Percentiles rank a stretch among this genome's conserved stretches.
phyloP scores from a whole-genome alignment of 345 rosid genomes.

The Aquilaria malaccensis region DNA sequence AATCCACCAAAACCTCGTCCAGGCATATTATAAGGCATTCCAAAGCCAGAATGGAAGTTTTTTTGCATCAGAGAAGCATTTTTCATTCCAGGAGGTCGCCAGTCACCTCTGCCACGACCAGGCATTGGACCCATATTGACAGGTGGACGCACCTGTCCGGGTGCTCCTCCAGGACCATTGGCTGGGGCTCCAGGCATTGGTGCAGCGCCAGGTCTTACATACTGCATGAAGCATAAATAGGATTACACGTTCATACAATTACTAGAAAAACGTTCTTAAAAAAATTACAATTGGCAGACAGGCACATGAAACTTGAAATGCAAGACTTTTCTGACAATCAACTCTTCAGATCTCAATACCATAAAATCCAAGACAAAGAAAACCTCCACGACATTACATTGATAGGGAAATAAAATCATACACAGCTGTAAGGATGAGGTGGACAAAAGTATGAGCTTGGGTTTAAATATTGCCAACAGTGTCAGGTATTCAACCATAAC shows the following conservation, averaged over 20 bases:
- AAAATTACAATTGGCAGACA: too few species aligned
- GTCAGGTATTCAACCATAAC: too few species aligned
- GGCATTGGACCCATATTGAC: slow-evolving; percentile 44
- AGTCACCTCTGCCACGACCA: slow-evolving; percentile 97
- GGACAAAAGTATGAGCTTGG: too few species aligned
- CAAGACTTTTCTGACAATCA: too few species aligned
- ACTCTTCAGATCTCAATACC: too few species aligned
- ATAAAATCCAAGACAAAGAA: too few species aligned
- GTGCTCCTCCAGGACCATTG: slow-evolving; percentile 43
- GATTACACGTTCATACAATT: not conserved
- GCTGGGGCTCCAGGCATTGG: slow-evolving; percentile 62
- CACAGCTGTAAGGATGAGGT: too few species aligned
- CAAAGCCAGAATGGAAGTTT: slow-evolving; percentile 57
- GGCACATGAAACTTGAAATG: too few species aligned
- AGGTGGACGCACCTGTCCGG: slow-evolving; percentile 81
- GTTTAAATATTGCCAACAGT: too few species aligned
- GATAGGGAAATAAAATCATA: too few species aligned
- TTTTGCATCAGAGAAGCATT: slow-evolving; percentile 65
- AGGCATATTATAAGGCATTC: slow-evolving; percentile 41
- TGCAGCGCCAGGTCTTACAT: slow-evolving; percentile 94
- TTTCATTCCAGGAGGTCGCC: slow-evolving; percentile 78
- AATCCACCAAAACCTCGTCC: slow-evolving; percentile 77
- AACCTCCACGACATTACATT: too few species aligned
- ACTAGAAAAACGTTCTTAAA: too few species aligned
- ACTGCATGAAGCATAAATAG: slow-evolving; percentile 54